Base-by-base conservation (phyloP, 306 rosid species). In the Bauhinia variegata region DNA sequence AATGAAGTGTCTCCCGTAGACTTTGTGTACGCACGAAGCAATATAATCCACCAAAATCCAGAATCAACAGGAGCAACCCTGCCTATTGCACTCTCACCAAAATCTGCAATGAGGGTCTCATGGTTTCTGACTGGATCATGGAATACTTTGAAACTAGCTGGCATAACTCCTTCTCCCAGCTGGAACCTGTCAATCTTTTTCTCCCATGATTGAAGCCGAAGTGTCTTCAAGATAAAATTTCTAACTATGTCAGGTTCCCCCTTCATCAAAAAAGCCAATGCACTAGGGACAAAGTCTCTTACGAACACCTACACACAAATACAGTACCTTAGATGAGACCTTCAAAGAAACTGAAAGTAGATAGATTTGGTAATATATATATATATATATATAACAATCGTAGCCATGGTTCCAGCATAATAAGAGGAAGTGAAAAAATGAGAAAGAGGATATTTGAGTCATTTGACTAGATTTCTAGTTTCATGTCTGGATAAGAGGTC, bases 51-150 rank as follows among this genome's bases (percentile, higher is more conserved):
- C 98, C 98, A 92, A 76, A 92, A 89, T 61, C 98, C 96, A 56
- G 98, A 92, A 80, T 92, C 96, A 67, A 92, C 93, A 5, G 98
- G 96, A 72, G 98, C 98, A 69, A 92, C 98, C 80, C 98, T 89
- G 61, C 98, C 98, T 55, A 92, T 89, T 48, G 98, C 96, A 75
- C 96, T 92, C 72, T 89, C 96, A 34, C 98, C 98, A 61, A 92
- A 92, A 82, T 92, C 93, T 56, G 98, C 96, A 51, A 83, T 83
- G 57, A 87, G 76, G 53, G 93, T 92, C 56, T 92, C 96, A 19
- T 32, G 68, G 73, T 86, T 84, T 78, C 78, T 81, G 62, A 87
- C 78, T 3, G 96, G 95, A 74, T 87, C 96, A 68, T 85, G 89
- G 57, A 77, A 82, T 36, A 92, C 98, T 63, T 92, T 92, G 80